Percentiles rank a stretch among this genome's conserved stretches.
Conservation (phyloP, 2,329 filamentous ascomycete species). For the Curvularia eragrostidis region DNA sequence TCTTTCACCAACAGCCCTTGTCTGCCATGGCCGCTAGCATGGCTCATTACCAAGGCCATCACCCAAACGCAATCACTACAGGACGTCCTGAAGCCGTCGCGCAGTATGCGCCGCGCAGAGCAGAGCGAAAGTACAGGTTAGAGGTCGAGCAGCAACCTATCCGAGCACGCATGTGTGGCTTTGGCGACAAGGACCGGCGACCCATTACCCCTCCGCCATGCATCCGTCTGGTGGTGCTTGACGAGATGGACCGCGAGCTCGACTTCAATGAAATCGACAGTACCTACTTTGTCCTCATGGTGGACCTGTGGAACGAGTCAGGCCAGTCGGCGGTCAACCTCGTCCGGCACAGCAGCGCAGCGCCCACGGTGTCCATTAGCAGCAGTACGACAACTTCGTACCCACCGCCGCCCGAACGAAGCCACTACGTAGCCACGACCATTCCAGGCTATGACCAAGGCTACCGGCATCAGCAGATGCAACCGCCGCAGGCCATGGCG, state of each 20-base stretch:
- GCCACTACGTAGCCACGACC: constrained; percentile 46
- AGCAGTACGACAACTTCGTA: constrained; percentile 82
- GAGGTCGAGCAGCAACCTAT: constrained; percentile 88
- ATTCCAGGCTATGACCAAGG: constrained; percentile 25
- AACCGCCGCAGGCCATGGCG: constrained; percentile 14
- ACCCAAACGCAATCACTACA: background rate
- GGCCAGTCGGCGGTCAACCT: constrained; percentile 70
- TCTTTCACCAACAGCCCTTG: background rate
- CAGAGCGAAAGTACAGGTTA: constrained; percentile 59
- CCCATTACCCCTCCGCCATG: constrained; percentile 96
- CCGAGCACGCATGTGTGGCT: constrained; percentile 96
- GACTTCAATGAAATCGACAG: constrained; percentile 78
- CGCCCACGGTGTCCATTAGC: constrained; percentile 74
- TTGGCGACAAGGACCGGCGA: constrained; percentile 96
- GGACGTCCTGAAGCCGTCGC: constrained; percentile 7
- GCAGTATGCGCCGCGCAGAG: background rate
- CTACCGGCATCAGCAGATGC: constrained; percentile 46
- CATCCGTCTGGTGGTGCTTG: constrained; percentile 80
- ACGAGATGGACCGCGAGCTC: constrained; percentile 80
- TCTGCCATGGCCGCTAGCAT: constrained; percentile 13
- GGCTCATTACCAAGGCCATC: constrained; percentile 51
- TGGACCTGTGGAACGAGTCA: constrained; percentile 71
- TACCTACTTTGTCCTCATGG: constrained; percentile 71
- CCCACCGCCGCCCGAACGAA: constrained; percentile 58
- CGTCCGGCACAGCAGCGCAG: constrained; percentile 68